Evolutionary conservation across 2,329 filamentous ascomycete species (phyloP).

Genomic region (Fusarium humuli): DNA sequence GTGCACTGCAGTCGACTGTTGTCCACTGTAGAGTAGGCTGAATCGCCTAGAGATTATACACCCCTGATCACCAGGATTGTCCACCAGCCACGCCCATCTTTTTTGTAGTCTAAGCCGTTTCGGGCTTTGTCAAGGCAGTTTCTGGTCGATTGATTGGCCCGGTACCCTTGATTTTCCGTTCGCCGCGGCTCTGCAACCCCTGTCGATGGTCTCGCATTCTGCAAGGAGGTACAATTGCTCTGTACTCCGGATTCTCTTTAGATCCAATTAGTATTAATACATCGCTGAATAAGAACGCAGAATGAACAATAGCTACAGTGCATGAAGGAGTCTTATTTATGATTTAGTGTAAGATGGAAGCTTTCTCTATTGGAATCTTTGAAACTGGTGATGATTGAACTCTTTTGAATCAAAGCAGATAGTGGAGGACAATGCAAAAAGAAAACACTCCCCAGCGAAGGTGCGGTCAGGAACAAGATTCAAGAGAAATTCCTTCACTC

Average conservation of each 20-base stretch:
- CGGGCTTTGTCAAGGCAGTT: slow-evolving; percentile 37
- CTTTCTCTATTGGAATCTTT: too few species aligned
- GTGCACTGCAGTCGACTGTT: slow-evolving; percentile 16
- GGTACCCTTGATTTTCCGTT: slow-evolving; percentile 48
- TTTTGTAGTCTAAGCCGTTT: slow-evolving; percentile 45
- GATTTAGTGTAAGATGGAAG: too few species aligned
- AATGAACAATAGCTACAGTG: neutral
- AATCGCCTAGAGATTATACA: slow-evolving; percentile 14
- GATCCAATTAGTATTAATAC: neutral
- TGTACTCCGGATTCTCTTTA: slow-evolving; percentile 38
- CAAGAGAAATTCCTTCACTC: slow-evolving; percentile 26
- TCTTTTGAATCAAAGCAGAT: neutral
- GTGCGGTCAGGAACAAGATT: slow-evolving; percentile 19
- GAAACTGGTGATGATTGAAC: neutral
- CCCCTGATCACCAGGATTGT: slow-evolving; percentile 29
- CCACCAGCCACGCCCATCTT: slow-evolving; percentile 37
- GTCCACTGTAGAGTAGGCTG: slow-evolving; percentile 22
- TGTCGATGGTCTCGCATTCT: slow-evolving; percentile 27
- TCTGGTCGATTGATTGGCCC: slow-evolving; percentile 42
- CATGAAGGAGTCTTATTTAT: neutral
- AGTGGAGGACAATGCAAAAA: neutral
- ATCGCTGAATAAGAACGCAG: too few species aligned
- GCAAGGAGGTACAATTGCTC: slow-evolving; percentile 30
- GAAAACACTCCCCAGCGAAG: neutral
- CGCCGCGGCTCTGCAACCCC: slow-evolving; percentile 38